phyloP scores from a whole-genome alignment of 2,329 filamentous ascomycete species.

The Macrophomina tecta region DNA sequence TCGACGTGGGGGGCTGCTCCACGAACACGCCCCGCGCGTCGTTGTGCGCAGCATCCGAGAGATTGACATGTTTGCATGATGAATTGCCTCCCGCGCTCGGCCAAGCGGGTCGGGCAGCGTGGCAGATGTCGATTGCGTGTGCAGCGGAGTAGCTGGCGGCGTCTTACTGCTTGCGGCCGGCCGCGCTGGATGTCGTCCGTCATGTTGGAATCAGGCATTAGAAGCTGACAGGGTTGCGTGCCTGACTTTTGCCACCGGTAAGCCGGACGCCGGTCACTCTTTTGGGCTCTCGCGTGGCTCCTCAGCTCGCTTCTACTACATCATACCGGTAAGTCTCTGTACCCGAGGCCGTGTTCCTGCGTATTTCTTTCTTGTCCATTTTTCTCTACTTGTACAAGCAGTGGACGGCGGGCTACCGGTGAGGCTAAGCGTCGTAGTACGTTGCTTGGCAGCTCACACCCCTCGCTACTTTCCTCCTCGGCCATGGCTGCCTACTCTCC shows the following conservation, averaged over 20 bases:
- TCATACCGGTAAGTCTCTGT: not conserved
- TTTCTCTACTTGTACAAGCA: not conserved
- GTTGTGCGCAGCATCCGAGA: not conserved
- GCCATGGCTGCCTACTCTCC: not conserved
- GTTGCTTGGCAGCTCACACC: conserved; percentile 2
- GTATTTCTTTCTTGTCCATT: not conserved
- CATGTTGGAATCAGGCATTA: not conserved
- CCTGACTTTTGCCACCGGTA: conserved; percentile 13
- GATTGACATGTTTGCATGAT: not conserved
- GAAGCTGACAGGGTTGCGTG: not conserved
- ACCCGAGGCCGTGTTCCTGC: conserved; percentile 2
- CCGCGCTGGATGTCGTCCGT: not conserved
- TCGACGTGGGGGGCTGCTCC: conserved; percentile 21
- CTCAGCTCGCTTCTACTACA: not conserved
- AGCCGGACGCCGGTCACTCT: not conserved
- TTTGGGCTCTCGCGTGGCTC: not conserved
- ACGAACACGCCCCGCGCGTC: not conserved
- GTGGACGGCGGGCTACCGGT: not conserved
- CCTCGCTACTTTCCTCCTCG: not conserved
- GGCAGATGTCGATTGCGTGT: not conserved
- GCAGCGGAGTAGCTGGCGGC: not conserved
- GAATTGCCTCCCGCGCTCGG: not conserved
- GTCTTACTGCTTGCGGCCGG: not conserved
- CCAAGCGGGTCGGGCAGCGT: not conserved
- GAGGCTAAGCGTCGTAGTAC: not conserved